Base-by-base conservation (phyloP, 2,329 filamentous ascomycete species). In the Tolypocladium guangdongense region DNA sequence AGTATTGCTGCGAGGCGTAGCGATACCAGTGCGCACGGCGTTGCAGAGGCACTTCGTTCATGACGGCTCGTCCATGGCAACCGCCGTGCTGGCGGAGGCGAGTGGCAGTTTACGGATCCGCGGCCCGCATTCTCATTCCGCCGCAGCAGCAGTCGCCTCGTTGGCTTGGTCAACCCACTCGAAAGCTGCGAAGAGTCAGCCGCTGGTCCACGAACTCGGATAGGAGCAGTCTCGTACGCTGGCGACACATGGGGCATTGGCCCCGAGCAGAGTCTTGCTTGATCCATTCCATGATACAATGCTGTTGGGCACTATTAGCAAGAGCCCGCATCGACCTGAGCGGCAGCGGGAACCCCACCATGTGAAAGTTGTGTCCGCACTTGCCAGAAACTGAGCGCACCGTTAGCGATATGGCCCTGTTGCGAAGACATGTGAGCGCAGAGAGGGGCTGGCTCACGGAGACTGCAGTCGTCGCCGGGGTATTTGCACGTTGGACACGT, bases 401-500 rank as follows among this genome's bases (percentile, higher is more conserved):
- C n/a, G 41, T 53, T 32, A 54, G 51, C 32, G 12, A 45, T 2
- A 8, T n/a, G 16, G 6, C 30, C 32, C 3, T 11, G 30, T 11
- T 24, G 16, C 14, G 36, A n/a, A 51, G 47, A 18, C 50, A 16
- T 36, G 7, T 35, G 32, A 52, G n/a, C 11, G n/a, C 38, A 24
- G 18, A 16, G 27, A 36, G 47, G 48, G n/a, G 4, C 52, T 56
- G 35, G 75, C 86, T 69, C 74, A 96, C 92, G 78, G 55, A 99
- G 78, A 55, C 88, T 88, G 72, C 93, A 99, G 67, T 96, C 91
- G 64, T 99, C 93, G 54, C 93, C 93, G 16, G 93, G 93, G 66
- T 90, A 97, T 78, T 95, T 96, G 83, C 93, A 99, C 53, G 90
- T 95, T 48, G 93, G 91, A 75, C 93, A 99, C 30, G 93, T 97